A percentile compares a stretch with the other conserved stretches of the same genome.
Evolutionary conservation across 2,329 filamentous ascomycete genomes (phyloP).

Genomic region (Sporothrix brasiliensis): DNA sequence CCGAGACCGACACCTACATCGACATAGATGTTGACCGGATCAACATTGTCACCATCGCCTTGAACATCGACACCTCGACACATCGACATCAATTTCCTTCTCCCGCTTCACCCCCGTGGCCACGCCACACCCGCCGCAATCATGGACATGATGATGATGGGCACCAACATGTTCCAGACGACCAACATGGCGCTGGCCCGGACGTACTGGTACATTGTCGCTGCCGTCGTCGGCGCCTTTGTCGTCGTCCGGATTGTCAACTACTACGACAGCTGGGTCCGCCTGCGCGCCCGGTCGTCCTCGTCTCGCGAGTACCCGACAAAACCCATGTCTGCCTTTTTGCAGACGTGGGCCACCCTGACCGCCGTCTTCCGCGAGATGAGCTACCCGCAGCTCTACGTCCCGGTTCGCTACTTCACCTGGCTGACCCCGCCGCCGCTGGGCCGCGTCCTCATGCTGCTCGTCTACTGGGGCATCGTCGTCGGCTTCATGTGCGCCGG

Average conservation of each 20-base stretch:
- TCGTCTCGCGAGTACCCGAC: constrained; percentile 55
- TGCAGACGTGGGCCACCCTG: constrained; percentile 60
- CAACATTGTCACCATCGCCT: background rate
- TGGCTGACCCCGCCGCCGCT: constrained; percentile 63
- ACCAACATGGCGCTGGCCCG: constrained; percentile 57
- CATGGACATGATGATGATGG: constrained; percentile 42
- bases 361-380: constrained; percentile 61
- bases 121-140: constrained; percentile 22
- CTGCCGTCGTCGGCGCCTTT: constrained; percentile 51
- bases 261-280: constrained; percentile 44
- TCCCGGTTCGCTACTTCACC: constrained; percentile 51
- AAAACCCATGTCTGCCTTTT: constrained; percentile 50
- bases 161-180: constrained; percentile 48
- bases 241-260: constrained; percentile 50
- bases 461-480: constrained; percentile 62
- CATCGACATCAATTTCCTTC: background rate
- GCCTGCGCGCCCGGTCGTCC: constrained; percentile 50
- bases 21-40: background rate
- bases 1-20: background rate
- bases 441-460: constrained; percentile 58
- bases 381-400: constrained; percentile 58
- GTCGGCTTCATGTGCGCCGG: constrained; percentile 59
- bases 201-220: constrained; percentile 63
- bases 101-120: constrained; percentile 11
- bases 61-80: background rate